Percentiles rank a stretch among this genome's conserved stretches.
Conservation (phyloP, 805 yeast genomes). For the Tetrapisispora namnaoensis region DNA sequence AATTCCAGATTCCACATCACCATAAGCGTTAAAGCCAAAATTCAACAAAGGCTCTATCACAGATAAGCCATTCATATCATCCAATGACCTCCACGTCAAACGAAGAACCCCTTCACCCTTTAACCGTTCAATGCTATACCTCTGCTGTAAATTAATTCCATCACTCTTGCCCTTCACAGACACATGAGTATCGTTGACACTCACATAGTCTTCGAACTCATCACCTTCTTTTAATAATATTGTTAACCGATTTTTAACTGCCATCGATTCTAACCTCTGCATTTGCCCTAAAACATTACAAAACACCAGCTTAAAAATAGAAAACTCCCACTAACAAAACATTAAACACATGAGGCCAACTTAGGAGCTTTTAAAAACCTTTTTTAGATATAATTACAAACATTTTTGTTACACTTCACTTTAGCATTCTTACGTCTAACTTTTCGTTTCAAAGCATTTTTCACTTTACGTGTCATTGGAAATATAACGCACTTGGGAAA, state of each 20-base stretch:
- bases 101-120: neutral
- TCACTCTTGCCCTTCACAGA: constrained; percentile 7
- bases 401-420: neutral
- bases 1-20: neutral
- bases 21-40: constrained; percentile 5
- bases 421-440: neutral
- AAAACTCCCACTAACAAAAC: neutral
- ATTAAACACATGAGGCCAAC: too few species aligned
- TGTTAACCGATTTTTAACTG: constrained; percentile 9
- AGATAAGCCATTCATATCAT: neutral
- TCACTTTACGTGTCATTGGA: neutral
- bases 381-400: too few species aligned
- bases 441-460: too few species aligned
- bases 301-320: neutral
- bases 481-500: neutral
- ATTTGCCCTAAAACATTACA: neutral
- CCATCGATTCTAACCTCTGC: neutral
- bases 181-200: constrained; percentile 11
- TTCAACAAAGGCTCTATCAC: constrained; percentile 5
- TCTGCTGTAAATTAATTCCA: constrained; percentile 8
- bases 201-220: constrained; percentile 6
- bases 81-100: constrained; percentile 11
- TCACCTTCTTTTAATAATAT: constrained; percentile 13
- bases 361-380: too few species aligned
- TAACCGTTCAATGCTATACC: constrained; percentile 5